phyloP scores from a whole-genome alignment of 495 filamentous ascomycete genomes.

The Hypoxylon lienhwacheense region DNA sequence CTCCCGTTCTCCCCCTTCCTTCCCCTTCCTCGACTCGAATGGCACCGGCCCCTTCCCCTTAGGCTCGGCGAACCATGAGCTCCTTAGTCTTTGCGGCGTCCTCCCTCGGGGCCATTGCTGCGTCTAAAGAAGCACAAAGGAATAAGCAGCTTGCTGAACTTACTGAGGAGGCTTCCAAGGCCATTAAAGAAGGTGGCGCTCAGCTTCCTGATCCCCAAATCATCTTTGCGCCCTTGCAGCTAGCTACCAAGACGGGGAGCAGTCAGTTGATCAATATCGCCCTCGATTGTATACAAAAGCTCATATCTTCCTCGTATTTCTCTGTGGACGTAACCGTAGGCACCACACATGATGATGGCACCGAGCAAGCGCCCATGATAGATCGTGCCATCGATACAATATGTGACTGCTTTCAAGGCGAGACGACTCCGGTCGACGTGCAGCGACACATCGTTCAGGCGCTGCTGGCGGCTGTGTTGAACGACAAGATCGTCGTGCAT shows the following conservation, averaged over 20 bases:
- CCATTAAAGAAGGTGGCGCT: conserved; percentile 75
- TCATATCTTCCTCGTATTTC: conserved; percentile 98
- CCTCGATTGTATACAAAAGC: conserved; percentile 96
- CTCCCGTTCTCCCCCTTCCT: background rate
- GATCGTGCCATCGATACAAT: conserved; percentile 98
- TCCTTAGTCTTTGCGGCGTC: conserved; percentile 94
- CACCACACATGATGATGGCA: conserved; percentile 48
- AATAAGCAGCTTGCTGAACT: conserved; percentile 79
- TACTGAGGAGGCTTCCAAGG: conserved; percentile 75
- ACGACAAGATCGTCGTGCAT: conserved; percentile 98
- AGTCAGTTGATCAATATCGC: conserved; percentile 84
- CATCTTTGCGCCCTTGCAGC: conserved; percentile 84
- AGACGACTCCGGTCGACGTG: conserved; percentile 83
- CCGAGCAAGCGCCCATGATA: conserved; percentile 67
- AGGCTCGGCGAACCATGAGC: conserved; percentile 65
- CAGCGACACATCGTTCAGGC: conserved; percentile 99
- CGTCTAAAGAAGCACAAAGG: conserved; percentile 82
- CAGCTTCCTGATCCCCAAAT: conserved; percentile 79
- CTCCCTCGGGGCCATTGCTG: conserved; percentile 85
- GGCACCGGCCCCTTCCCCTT: conserved; percentile 40
- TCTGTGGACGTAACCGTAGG: conserved; percentile 64
- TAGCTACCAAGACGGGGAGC: conserved; percentile 82
- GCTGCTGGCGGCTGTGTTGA: conserved; percentile 88
- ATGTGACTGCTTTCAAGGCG: conserved; percentile 98
- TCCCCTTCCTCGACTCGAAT: conserved; percentile 39